Evolutionary conservation across 352 stramenopile genomes (phyloP), one percentile per base, ranked within the genome.

Genomic region (Phytopythium delawarense): DNA sequence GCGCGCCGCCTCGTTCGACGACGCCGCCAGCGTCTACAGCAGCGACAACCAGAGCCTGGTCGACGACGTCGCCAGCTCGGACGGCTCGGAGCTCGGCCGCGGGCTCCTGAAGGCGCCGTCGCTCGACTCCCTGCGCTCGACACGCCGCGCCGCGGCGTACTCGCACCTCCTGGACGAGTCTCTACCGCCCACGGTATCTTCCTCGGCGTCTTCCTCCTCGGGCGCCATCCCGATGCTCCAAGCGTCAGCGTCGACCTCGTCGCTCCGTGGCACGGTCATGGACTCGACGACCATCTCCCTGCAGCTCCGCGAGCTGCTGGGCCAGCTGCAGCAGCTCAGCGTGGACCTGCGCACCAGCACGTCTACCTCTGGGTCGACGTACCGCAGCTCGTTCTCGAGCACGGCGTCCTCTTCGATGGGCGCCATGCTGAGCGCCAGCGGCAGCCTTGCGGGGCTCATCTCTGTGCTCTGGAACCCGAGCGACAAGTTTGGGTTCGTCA

Each of bases 381-480:
- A 87, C 62, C 72, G 80, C 60, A 90, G 80, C 62, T 92, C 80
- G n/a, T 84, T 90, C 59, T 92, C 83, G 4, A 88, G 76, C 51
- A 69, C 73, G 15, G 85, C 79, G 42, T 89, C 81, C 4, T 65
- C 65, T 25, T 69, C 61, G 21, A 58, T 61, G 12, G 59, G 61
- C 49, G 21, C 45, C 45, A 40, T 56, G 48, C n/a, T 54, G 13
- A 59, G 61, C 21, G 62, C 54, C 48, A 32, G 42, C 37, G 57
- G 70, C 23, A 58, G 6, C 32, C 67, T 70, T 18, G 39, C 64
- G 12, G 68, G 55, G 20, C 35, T 68, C 15, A 83, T 72, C 25
- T 81, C 80, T 0, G 77, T 92, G 30, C 66, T 94, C 23, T 94
- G 85, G 85, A 90, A 91, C 63, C 81, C 83, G 1, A 76, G 69